phyloP scores from a whole-genome alignment of 2,329 filamentous ascomycete genomes.

The Trichoderma endophyticum region DNA sequence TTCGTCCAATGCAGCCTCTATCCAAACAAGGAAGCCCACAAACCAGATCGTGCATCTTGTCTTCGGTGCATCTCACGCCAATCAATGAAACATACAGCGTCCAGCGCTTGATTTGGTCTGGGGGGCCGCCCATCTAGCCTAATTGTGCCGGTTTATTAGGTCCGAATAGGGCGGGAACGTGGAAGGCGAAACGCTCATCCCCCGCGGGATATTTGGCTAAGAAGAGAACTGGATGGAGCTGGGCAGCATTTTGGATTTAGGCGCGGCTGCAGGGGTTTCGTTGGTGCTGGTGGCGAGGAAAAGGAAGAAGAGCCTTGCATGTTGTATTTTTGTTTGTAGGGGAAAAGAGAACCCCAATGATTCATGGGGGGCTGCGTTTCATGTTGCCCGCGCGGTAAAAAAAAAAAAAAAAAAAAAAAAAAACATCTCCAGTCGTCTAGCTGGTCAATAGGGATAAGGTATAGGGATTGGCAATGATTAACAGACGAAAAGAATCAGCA shows the following conservation, averaged over 20 bases:
- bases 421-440: background rate
- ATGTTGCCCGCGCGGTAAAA: constrained; percentile 1
- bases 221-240: background rate
- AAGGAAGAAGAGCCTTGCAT: background rate
- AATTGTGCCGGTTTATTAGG: background rate
- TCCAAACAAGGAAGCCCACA: constrained; percentile 16
- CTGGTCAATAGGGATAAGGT: background rate
- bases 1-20: constrained; percentile 8
- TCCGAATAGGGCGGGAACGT: background rate
- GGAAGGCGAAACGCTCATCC: constrained; percentile 7
- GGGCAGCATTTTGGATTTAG: background rate
- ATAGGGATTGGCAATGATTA: background rate
- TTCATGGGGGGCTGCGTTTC: background rate
- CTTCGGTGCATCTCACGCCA: background rate
- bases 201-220: background rate
- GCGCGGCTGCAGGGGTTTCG: constrained; percentile 2
- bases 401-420: background rate
- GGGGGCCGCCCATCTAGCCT: background rate
- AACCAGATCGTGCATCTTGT: background rate
- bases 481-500: background rate
- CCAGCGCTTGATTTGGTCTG: background rate
- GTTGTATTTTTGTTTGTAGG: background rate
- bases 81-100: background rate
- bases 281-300: background rate
- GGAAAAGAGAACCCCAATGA: background rate